phyloP scores from a whole-genome alignment of 495 filamentous ascomycete genomes.

The Staphylotrichum longicolle region DNA sequence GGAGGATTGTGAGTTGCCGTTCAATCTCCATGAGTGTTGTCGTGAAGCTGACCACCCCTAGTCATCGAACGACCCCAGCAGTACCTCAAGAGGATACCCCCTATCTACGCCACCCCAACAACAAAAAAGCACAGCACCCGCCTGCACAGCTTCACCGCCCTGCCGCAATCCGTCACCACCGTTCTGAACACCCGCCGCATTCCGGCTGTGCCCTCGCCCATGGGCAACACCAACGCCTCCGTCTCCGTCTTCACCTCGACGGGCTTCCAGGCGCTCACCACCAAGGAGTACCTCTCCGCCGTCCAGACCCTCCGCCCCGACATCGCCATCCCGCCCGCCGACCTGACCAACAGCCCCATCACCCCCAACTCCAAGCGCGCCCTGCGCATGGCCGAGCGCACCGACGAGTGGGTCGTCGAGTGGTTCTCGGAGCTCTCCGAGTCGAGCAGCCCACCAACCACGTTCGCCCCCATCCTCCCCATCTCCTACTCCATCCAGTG shows the following conservation, averaged over 20 bases:
- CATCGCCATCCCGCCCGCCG: constrained; percentile 73
- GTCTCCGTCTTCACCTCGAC: constrained; percentile 78
- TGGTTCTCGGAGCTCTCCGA: constrained; percentile 60
- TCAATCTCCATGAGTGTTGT: too few species aligned
- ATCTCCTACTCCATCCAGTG: constrained; percentile 69
- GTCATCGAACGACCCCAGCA: constrained; percentile 71
- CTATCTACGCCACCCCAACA: constrained; percentile 41
- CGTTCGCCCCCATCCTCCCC: constrained; percentile 82
- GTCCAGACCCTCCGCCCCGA: constrained; percentile 68
- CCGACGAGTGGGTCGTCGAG: constrained; percentile 72
- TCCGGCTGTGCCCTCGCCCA: constrained; percentile 69
- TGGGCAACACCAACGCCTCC: constrained; percentile 67
- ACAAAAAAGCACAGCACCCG: constrained; percentile 44
- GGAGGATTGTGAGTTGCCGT: constrained; percentile 78
- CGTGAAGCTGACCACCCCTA: constrained; percentile 47
- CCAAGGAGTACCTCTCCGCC: constrained; percentile 63
- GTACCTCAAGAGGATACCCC: constrained; percentile 40
- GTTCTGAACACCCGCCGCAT: constrained; percentile 78
- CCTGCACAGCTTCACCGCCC: constrained; percentile 70
- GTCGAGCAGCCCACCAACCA: constrained; percentile 29
- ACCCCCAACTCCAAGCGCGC: constrained; percentile 64
- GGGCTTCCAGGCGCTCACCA: constrained; percentile 70
- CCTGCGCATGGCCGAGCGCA: constrained; percentile 82
- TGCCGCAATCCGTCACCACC: constrained; percentile 53
- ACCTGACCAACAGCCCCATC: constrained; percentile 59